Conservation (phyloP, 345 rosid species). For the Citrus medica region DNA sequence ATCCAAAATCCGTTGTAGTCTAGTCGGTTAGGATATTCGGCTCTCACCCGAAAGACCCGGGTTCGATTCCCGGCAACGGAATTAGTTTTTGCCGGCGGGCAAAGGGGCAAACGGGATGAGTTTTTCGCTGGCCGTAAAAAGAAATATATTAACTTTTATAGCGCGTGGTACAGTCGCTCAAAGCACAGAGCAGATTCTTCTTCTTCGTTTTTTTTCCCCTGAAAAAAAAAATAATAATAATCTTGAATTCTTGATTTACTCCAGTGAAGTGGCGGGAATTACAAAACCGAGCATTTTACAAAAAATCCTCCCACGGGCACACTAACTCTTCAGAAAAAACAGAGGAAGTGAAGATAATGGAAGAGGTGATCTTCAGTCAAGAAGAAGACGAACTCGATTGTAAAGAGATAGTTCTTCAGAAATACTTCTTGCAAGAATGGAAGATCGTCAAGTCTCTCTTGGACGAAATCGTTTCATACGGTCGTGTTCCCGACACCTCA, state of each 20-base stretch:
- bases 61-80: constrained; percentile 91
- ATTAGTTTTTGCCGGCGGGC: background rate
- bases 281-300: background rate
- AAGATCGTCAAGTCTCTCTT: constrained; percentile 70
- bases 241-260: background rate
- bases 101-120: constrained; percentile 51
- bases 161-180: background rate
- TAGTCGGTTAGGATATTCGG: constrained; percentile 73
- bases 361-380: constrained; percentile 25
- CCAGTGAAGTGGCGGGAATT: background rate
- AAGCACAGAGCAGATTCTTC: background rate
- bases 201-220: background rate
- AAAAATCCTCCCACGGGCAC: background rate
- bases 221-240: background rate
- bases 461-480: constrained; percentile 58
- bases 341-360: constrained; percentile 21
- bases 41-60: constrained; percentile 80
- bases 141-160: background rate
- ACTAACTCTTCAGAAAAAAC: background rate
- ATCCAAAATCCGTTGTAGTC: constrained; percentile 57
- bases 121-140: background rate
- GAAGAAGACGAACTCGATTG: constrained; percentile 79
- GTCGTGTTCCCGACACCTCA: constrained; percentile 57
- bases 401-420: constrained; percentile 66
- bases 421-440: constrained; percentile 88